These are phyloP conservation scores for Solanum pinnatisectum DNA, from an alignment of 257 asterid species.

Conservation along the genomic window DNA sequence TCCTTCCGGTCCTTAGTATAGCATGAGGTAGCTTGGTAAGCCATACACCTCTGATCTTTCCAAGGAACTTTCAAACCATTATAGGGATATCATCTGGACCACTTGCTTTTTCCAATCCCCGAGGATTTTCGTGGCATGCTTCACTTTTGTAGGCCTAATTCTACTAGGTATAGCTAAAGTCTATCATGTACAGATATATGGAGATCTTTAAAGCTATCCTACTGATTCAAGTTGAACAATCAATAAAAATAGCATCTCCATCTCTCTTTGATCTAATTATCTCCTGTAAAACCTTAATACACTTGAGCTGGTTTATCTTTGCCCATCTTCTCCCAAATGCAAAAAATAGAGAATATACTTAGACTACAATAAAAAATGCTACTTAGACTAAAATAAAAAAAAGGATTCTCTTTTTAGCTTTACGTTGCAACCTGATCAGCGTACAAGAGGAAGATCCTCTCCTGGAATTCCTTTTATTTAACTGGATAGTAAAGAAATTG, in stretches of 20 bases:
- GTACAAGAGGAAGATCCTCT: neutral
- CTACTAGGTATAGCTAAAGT: neutral
- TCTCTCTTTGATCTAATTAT: neutral
- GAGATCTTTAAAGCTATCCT: neutral
- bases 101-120: neutral
- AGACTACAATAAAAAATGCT: neutral
- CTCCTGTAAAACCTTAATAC: neutral
- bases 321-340: neutral
- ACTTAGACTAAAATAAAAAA: neutral
- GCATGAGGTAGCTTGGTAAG: neutral
- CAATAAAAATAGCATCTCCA: neutral
- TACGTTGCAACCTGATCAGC: neutral
- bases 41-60: neutral
- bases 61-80: neutral
- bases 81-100: neutral
- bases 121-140: neutral
- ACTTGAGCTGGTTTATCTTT: neutral
- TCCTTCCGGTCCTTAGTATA: neutral
- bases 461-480: neutral
- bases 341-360: neutral
- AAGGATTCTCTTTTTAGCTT: neutral
- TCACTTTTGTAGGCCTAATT: neutral
- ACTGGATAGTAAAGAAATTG: neutral
- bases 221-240: neutral
- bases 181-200: neutral